phyloP scores from a whole-genome alignment of 306 rosid species.

The Cajanus cajan region DNA sequence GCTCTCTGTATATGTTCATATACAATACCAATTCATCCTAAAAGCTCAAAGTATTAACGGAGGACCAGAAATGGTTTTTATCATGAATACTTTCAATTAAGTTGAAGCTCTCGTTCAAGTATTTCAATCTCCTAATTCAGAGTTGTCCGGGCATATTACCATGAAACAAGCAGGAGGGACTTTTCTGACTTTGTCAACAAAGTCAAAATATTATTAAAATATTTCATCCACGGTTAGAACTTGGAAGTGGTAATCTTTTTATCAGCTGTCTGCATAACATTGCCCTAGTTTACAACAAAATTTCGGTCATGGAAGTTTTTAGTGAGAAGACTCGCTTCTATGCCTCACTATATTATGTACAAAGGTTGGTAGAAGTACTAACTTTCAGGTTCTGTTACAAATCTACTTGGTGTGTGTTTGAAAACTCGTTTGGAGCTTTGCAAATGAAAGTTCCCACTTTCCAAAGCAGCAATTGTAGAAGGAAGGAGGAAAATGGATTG shows the following conservation, averaged over 20 bases:
- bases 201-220: not conserved
- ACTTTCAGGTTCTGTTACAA: not conserved
- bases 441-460: not conserved
- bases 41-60: not conserved
- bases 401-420: not conserved
- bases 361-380: not conserved
- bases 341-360: not conserved
- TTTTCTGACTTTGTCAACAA: not conserved
- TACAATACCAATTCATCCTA: not conserved
- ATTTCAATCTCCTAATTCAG: not conserved
- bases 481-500: not conserved
- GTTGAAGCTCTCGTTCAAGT: not conserved
- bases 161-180: not conserved
- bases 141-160: not conserved
- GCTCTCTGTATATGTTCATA: not conserved
- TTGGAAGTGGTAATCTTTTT: not conserved
- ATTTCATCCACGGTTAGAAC: not conserved
- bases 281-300: not conserved
- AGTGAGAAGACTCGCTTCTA: not conserved
- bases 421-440: not conserved
- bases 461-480: not conserved
- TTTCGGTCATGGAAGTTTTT: not conserved
- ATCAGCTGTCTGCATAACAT: not conserved
- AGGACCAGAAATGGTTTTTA: not conserved
- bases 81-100: not conserved